Percentiles rank a stretch among this genome's conserved stretches.
Evolutionary conservation across 768 basidiomycete genomes (phyloP).

Genomic region (Trametes cinnabarina): DNA sequence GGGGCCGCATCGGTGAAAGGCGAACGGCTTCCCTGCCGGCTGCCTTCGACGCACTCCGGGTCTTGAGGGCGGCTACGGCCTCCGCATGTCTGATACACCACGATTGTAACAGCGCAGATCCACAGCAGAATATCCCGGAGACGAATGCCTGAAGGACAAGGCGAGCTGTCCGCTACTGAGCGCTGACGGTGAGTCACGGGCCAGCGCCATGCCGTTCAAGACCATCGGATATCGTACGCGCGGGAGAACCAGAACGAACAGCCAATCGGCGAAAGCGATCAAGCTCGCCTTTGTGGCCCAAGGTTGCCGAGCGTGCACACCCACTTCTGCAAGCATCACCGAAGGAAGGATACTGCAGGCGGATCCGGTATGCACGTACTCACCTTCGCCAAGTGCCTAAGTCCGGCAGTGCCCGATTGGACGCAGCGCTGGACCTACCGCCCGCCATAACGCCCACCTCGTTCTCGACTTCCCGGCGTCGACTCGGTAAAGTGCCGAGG

Average conservation of each 20-base stretch:
- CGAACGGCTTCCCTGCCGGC: not conserved
- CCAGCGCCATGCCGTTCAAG: not conserved
- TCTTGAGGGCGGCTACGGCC: too few relatives aligned
- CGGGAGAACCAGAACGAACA: not conserved
- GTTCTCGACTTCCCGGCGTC: not conserved
- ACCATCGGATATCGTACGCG: not conserved
- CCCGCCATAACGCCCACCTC: not conserved
- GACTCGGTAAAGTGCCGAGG: not conserved
- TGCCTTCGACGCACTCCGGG: too few relatives aligned
- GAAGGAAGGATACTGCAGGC: not conserved
- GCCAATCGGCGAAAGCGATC: not conserved
- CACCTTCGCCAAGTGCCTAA: not conserved
- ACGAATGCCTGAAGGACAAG: too few relatives aligned
- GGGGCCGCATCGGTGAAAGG: too few relatives aligned
- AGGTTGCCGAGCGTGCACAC: not conserved
- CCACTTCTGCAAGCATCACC: not conserved
- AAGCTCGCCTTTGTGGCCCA: not conserved
- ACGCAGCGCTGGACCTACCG: not conserved
- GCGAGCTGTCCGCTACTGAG: too few relatives aligned
- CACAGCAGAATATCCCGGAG: too few relatives aligned
- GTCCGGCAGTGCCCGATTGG: not conserved
- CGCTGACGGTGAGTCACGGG: too few relatives aligned
- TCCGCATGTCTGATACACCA: too few relatives aligned
- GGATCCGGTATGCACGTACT: not conserved
- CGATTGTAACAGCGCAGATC: too few relatives aligned